Evolutionary conservation across 2,329 filamentous ascomycete species (phyloP), one percentile per base, ranked within the genome.

Genomic region (Cladophialophora yegresii): DNA sequence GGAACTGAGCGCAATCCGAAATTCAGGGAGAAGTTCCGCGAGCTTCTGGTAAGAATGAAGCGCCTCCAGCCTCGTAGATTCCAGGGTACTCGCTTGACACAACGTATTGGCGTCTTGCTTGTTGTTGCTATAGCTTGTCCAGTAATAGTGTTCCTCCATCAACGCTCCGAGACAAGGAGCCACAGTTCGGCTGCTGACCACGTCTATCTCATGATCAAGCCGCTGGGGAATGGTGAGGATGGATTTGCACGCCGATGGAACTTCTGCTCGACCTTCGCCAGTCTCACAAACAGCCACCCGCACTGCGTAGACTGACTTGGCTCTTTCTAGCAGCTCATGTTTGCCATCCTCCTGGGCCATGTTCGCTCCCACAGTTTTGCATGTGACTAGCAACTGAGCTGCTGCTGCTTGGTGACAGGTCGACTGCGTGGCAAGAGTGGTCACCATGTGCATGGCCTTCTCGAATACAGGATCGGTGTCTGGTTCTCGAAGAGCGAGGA

Each of bases 241-340:
- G 1, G 81, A 74, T 20, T 75, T 70, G 68, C 87, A 89, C 26
- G 80, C 70, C 2, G 75, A 64, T 2, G 87, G 86, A 43, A 85
- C 76, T 1, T 73, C 62, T 16, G 82, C 78, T 10, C 81, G 79
- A 2, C 84, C 83, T 22, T 81, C 82, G 10, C 79, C 77, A 7
- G 88, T 78, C 71, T 89, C 87, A 69, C 87, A 90, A 8, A 88
- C 78, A 10, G 87, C 85, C 16, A 89, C 78, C 51, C 85, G 82
- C 8, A 84, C 83, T 1, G 86, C 85, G 67, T 87, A 89, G 33
- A 85, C 78, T 4, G 84, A 84, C 67, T 82, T 84, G 65, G 78
- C 76, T 61, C 75, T 73, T 61, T 81, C 82, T 47, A 82, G 73
- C 1, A 70, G 67, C 55, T 74, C 70, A 59, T 73, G 70, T 3